Base-by-base conservation (phyloP, 768 basidiomycete species). In the Termitomyces sp. region DNA sequence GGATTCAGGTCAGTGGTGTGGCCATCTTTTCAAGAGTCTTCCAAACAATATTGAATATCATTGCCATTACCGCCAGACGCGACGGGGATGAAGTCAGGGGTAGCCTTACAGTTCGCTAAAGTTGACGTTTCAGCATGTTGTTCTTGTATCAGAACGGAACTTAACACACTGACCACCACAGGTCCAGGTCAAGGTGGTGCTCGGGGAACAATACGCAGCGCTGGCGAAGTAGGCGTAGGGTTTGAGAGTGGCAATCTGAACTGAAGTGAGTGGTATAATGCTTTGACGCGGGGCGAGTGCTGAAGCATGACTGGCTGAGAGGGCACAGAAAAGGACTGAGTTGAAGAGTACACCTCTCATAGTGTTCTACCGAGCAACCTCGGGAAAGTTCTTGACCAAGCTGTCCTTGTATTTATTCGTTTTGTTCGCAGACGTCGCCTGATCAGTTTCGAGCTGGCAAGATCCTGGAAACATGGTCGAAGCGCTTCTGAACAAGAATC, bases 161-260 rank as follows among this genome's bases (percentile, higher is more conserved):
- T 43, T 10, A 3, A 28, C 19, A 50, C 75, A 50, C 75, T 54
- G 59, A 80, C 82, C 58, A 63, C 83, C 83, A 60, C 82, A 84
- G 37, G 69, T 62, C 83, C 83, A 84, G 28, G 70, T 64, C 42
- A 74, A 52, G 6, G 79, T 81, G 30, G 65, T 58, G 7, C 68
- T 56, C 5, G 80, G 74, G 11, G 68, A 55, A 57, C 83, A 85
- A 59, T 83, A 82, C 0, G 74, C 81, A 6, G 82, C 63, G 44
- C 76, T 76, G 0, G 83, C 82, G 55, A 76, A 83, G 55, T 66
- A 67, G 0, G 80, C 72, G 64, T 75, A 85, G 1, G 81, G 73
- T 35, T 66, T 76, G 65, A 73, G 83, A 9, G 64, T 31, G 9
- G 69, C 59, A n/a, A 84, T 76, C 62, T 80, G 76, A 0, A 72